Base-by-base conservation (phyloP, 2,329 filamentous ascomycete genomes). In the Aspergillus ochraceus region DNA sequence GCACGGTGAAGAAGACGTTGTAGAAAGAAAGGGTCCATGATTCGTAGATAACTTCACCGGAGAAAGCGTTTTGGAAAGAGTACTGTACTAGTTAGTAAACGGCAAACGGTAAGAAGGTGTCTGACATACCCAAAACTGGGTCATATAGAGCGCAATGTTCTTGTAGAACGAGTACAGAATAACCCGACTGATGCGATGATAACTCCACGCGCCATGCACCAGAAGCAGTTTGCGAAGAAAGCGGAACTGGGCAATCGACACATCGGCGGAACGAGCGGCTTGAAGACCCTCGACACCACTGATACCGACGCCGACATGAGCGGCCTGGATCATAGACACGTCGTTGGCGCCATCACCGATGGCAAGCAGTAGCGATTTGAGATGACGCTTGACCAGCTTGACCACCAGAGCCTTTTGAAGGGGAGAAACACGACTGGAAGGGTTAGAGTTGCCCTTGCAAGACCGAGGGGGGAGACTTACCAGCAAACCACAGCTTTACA, bases 1-100 rank as follows among this genome's bases (percentile, higher is more conserved):
- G 82, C 20, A 96, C 90, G 0, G 95, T 99, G 80, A 96, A 99
- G 75, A 99, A 90, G 75, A 99, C 92, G 81, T 99, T 99, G 84
- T 97, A 99, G 80, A 98, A 96, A 8, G 94, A 97, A n/a, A 99
- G 82, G 0, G 93, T 97, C 96, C 96, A 99, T 10, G 95, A 98
- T 79, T 99, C 95, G 84, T 93, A 98, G 73, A 99, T 98, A 73
- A 98, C 92, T 74, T 97, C 90, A 54, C 95, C 95, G 1, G 94
- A 98, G 77, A 98, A 99, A 66, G 91, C 91, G 76, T 99, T 99
- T 85, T 97, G 92, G 81, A 99, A 99, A 0, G 92, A 91, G 78
- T 95, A 98, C 90, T 93, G 60, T 69, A 75, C 73, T 64, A 1
- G 20, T 47, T 14, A 47, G 45, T 24, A 11, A 47, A 5, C 4